Evolutionary conservation across 1,284 basidiomycete species (phyloP).

Genomic region (Heterobasidion irregulare): DNA sequence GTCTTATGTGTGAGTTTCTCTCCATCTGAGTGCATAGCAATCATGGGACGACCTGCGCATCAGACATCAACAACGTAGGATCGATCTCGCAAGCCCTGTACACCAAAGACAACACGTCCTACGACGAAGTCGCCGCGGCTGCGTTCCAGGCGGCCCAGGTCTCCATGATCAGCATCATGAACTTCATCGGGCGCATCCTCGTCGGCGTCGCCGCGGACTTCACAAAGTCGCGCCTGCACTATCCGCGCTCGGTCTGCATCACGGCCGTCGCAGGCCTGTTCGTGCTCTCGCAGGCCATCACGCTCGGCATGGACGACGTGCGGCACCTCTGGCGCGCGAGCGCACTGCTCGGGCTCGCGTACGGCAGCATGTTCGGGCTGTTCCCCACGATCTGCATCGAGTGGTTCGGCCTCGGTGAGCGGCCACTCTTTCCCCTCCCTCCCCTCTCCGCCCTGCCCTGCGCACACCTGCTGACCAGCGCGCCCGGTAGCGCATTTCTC

Average conservation of each 20-base stretch:
- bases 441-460: too few species aligned
- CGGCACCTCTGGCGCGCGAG: conserved; percentile 71
- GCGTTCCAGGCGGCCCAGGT: conserved; percentile 84
- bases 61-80: conserved; percentile 94
- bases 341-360: conserved; percentile 60
- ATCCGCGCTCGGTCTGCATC: conserved; percentile 68
- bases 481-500: conserved; percentile 42
- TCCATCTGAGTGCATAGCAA: background rate
- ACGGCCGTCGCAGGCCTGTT: conserved; percentile 59
- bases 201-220: conserved; percentile 78
- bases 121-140: conserved; percentile 59
- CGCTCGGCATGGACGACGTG: conserved; percentile 51
- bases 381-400: conserved; percentile 75
- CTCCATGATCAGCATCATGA: conserved; percentile 78
- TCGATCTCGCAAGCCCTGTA: conserved; percentile 84
- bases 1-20: conserved; percentile 68
- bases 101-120: conserved; percentile 52
- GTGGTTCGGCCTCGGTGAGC: conserved; percentile 74
- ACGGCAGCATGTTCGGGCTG: conserved; percentile 75
- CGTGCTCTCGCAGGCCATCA: conserved; percentile 61
- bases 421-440: conserved; percentile 12
- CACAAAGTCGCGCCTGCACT: conserved; percentile 44
- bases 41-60: too few species aligned
- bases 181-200: conserved; percentile 73
- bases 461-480: too few species aligned